These are phyloP conservation scores for Vanrija pseudolonga DNA, from an alignment of 1,284 basidiomycete genomes.

Conservation along the genomic window DNA sequence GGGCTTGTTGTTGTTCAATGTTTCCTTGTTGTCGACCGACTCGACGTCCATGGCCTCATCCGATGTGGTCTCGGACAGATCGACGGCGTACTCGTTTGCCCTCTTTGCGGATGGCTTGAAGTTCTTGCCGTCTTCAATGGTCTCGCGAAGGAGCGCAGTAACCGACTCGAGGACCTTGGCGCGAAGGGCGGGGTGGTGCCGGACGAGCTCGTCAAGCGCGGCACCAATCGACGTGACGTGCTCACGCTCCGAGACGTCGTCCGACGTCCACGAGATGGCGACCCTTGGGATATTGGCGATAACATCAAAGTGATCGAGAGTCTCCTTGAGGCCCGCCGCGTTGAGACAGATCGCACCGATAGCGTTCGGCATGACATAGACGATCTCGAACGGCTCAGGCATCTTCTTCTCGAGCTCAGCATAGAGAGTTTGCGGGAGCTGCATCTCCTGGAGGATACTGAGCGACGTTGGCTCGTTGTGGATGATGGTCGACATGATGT, in stretches of 20 bases:
- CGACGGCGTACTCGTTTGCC: conserved; percentile 18
- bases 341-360: conserved; percentile 96
- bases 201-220: conserved; percentile 89
- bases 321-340: conserved; percentile 77
- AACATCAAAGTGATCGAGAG: conserved; percentile 69
- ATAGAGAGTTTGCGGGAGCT: conserved; percentile 86
- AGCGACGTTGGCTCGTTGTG: conserved; percentile 98
- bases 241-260: conserved; percentile 81
- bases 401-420: conserved; percentile 75
- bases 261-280: conserved; percentile 77
- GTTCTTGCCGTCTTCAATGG: conserved; percentile 49
- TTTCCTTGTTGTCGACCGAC: conserved; percentile 13
- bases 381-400: conserved; percentile 84
- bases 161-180: conserved; percentile 71
- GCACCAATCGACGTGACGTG: conserved; percentile 84
- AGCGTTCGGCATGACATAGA: conserved; percentile 91
- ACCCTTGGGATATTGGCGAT: conserved; percentile 85
- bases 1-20: conserved; percentile 12
- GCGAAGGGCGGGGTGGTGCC: conserved; percentile 91
- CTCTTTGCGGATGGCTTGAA: conserved; percentile 25
- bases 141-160: conserved; percentile 64
- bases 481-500: conserved; percentile 95
- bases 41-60: conserved; percentile 12
- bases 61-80: conserved; percentile 2
- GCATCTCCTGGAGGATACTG: conserved; percentile 84